Conservation (phyloP, 306 rosid species). For the Medicago ruthenica region DNA sequence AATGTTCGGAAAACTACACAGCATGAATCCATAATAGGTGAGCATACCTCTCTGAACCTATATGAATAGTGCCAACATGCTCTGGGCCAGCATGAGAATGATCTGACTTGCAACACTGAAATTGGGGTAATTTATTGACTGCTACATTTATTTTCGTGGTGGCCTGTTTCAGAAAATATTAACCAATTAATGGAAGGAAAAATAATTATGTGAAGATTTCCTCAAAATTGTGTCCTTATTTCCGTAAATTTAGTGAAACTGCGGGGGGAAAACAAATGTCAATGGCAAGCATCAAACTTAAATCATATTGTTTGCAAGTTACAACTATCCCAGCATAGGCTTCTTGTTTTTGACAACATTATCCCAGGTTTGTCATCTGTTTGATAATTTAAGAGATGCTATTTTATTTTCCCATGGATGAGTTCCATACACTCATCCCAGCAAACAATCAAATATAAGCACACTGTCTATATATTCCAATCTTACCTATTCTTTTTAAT, state of each 20-base stretch:
- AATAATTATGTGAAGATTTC: background rate
- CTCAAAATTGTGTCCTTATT: slow-evolving; percentile 12
- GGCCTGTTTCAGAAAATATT: slow-evolving; percentile 66
- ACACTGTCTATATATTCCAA: slow-evolving; percentile 10
- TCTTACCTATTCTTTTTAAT: background rate
- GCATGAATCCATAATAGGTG: slow-evolving; percentile 24
- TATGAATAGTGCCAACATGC: slow-evolving; percentile 90
- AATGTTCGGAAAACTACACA: slow-evolving; percentile 22
- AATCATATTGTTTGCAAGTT: background rate
- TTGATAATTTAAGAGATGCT: slow-evolving; percentile 15
- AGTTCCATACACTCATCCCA: slow-evolving; percentile 30
- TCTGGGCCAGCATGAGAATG: slow-evolving; percentile 76
- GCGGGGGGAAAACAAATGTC: background rate
- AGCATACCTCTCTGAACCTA: slow-evolving; percentile 86
- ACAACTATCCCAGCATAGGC: slow-evolving; percentile 2
- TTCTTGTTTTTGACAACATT: background rate
- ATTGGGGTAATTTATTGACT: slow-evolving; percentile 83
- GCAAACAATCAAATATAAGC: slow-evolving; percentile 11
- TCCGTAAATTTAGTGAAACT: slow-evolving; percentile 5
- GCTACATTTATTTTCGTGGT: slow-evolving; percentile 94
- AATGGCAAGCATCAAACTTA: slow-evolving; percentile 7
- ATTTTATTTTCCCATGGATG: slow-evolving; percentile 20
- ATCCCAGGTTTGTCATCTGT: slow-evolving; percentile 21
- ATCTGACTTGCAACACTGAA: slow-evolving; percentile 64
- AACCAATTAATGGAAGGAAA: slow-evolving; percentile 29